A percentile compares a stretch with the other conserved stretches of the same genome.
Evolutionary conservation across 495 filamentous ascomycete species (phyloP).

Genomic region (Aspergillus steynii): DNA sequence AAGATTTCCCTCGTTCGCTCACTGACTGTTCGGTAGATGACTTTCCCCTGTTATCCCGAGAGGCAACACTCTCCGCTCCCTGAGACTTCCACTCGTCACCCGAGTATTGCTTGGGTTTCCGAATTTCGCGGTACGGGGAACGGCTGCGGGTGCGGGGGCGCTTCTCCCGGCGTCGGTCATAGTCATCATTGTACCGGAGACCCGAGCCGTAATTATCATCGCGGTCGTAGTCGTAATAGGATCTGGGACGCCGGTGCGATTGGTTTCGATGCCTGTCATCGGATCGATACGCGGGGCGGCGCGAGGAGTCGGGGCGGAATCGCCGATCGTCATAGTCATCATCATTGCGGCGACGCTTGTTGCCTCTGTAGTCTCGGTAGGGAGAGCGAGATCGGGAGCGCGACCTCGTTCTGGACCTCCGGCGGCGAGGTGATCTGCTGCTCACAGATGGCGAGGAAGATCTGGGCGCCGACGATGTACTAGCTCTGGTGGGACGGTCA

Average conservation of each 20-base stretch:
- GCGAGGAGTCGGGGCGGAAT: slow-evolving; percentile 49
- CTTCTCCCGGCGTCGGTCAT: slow-evolving; percentile 60
- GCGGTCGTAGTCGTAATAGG: slow-evolving; percentile 69
- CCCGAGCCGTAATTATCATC: slow-evolving; percentile 47
- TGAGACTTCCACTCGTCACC: slow-evolving; percentile 35
- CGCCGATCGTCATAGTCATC: slow-evolving; percentile 58
- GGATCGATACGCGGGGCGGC: slow-evolving; percentile 37
- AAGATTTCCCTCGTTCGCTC: slow-evolving; percentile 63
- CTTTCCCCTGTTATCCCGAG: slow-evolving; percentile 30
- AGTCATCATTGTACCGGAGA: slow-evolving; percentile 57
- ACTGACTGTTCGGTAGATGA: slow-evolving; percentile 61
- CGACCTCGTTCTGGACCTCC: slow-evolving; percentile 40
- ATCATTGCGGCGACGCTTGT: slow-evolving; percentile 65
- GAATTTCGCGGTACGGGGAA: slow-evolving; percentile 45
- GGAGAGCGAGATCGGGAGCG: slow-evolving; percentile 44
- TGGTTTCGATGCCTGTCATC: slow-evolving; percentile 34
- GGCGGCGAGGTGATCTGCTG: slow-evolving; percentile 43
- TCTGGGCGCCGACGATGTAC: slow-evolving; percentile 48
- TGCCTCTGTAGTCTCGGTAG: slow-evolving; percentile 53
- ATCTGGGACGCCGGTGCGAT: slow-evolving; percentile 36
- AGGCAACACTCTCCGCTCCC: slow-evolving; percentile 19
- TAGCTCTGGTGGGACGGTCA: slow-evolving; percentile 70
- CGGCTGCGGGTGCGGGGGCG: slow-evolving; percentile 68
- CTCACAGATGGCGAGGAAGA: slow-evolving; percentile 45
- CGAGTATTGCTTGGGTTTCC: slow-evolving; percentile 45